A percentile compares a stretch with the other conserved stretches of the same genome.
phyloP scores from a whole-genome alignment of 2,329 filamentous ascomycete genomes.

The Capronia coronata region DNA sequence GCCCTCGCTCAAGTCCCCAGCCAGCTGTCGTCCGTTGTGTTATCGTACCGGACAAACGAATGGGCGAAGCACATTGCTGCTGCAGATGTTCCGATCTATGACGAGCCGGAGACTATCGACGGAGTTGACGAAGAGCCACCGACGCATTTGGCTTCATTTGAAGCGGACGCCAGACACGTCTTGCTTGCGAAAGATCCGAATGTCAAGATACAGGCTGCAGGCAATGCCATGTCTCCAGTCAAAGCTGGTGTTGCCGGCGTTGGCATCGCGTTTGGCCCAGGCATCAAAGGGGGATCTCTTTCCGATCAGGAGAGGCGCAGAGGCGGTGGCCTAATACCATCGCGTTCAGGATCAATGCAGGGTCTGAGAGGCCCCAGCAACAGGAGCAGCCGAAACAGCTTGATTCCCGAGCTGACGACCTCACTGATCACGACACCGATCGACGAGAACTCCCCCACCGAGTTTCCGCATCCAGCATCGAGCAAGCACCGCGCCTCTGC shows the following conservation, averaged over 20 bases:
- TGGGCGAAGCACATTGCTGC: conserved; percentile 85
- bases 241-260: conserved; percentile 15
- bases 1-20: conserved; percentile 56
- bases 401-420: conserved; percentile 11
- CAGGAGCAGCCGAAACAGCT: conserved; percentile 8
- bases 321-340: conserved; percentile 5
- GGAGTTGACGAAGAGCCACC: conserved; percentile 24
- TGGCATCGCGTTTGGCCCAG: conserved; percentile 18
- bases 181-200: neutral
- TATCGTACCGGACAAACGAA: conserved; percentile 85
- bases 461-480: conserved; percentile 16
- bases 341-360: conserved; percentile 13
- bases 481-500: conserved; percentile 13
- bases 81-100: conserved; percentile 65
- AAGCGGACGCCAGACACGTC: neutral
- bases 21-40: conserved; percentile 67
- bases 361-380: conserved; percentile 9
- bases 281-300: conserved; percentile 9
- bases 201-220: conserved; percentile 5
- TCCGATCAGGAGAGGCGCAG: conserved; percentile 16
- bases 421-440: conserved; percentile 21
- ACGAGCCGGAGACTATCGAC: conserved; percentile 52
- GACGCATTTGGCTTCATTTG: conserved; percentile 13
- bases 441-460: conserved; percentile 22
- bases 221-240: conserved; percentile 8